These are phyloP conservation scores for Ceratobasidium papillatum DNA, from an alignment of 1,284 basidiomycete species.

Conservation along the genomic window DNA sequence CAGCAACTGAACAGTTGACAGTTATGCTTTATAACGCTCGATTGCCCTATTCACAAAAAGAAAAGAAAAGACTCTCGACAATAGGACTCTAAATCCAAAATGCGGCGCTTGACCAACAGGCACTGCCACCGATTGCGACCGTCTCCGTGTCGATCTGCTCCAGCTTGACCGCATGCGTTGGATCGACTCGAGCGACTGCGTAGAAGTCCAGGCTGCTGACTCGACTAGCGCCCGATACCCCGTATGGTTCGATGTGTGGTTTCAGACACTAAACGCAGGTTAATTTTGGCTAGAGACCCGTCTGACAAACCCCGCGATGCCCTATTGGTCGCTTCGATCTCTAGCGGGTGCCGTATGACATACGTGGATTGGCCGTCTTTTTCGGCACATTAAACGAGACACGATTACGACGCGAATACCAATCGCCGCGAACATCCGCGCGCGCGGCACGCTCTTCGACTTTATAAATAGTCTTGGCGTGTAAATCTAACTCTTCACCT, in stretches of 20 bases:
- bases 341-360: background rate
- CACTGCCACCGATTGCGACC: no score
- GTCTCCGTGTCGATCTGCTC: no score
- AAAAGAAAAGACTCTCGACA: no score
- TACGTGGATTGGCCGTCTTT: conserved; percentile 29
- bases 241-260: background rate
- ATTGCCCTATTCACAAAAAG: no score
- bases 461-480: conserved; percentile 26
- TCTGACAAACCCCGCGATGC: conserved; percentile 1
- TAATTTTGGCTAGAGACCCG: background rate
- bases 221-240: background rate
- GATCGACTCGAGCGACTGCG: no score
- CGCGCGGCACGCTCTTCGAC: background rate
- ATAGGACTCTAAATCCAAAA: no score
- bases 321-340: conserved; percentile 24
- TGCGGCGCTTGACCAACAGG: no score
- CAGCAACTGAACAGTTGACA: no score
- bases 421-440: background rate
- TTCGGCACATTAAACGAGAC: background rate
- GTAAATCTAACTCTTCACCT: background rate
- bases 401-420: background rate
- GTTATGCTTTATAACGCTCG: no score
- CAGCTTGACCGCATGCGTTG: no score
- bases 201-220: background rate
- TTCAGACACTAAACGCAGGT: background rate